phyloP scores from a whole-genome alignment of 139 green algal genomes.

The Ettlia oleoabundans region DNA sequence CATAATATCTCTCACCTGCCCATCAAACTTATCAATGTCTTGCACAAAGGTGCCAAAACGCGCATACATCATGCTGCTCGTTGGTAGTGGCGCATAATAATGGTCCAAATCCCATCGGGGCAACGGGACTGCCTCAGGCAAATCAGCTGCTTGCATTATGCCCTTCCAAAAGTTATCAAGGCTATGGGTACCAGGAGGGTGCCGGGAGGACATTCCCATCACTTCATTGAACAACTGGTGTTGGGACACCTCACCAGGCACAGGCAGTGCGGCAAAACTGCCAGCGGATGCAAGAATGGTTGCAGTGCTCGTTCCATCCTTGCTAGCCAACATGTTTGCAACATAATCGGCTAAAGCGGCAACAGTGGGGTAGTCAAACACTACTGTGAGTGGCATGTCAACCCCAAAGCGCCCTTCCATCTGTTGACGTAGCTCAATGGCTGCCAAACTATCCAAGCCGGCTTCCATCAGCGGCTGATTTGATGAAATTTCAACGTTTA shows the following conservation, averaged over 20 bases:
- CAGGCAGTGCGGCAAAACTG: no score
- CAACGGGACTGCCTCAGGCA: not conserved
- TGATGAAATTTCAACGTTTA: not conserved
- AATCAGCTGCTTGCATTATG: not conserved
- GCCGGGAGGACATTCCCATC: not conserved
- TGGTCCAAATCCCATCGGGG: not conserved
- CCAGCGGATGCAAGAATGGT: no score
- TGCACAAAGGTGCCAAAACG: not conserved
- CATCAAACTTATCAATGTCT: not conserved
- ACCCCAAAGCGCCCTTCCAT: slow-evolving; percentile 58
- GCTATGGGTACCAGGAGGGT: not conserved
- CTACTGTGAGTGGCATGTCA: slow-evolving; percentile 61
- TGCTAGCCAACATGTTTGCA: no score
- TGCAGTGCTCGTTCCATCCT: no score
- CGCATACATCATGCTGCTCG: not conserved
- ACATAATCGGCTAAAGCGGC: slow-evolving; percentile 4
- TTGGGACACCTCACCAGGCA: not conserved
- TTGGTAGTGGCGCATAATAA: not conserved
- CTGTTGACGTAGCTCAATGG: slow-evolving; percentile 76
- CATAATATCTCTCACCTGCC: not conserved
- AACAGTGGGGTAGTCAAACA: slow-evolving; percentile 72
- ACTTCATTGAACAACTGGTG: not conserved
- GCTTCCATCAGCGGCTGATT: slow-evolving; percentile 52
- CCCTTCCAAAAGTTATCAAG: not conserved
- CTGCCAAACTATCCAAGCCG: slow-evolving; percentile 72